phyloP scores from a whole-genome alignment of 129 eudicot species.

The Saposhnikovia divaricata region DNA sequence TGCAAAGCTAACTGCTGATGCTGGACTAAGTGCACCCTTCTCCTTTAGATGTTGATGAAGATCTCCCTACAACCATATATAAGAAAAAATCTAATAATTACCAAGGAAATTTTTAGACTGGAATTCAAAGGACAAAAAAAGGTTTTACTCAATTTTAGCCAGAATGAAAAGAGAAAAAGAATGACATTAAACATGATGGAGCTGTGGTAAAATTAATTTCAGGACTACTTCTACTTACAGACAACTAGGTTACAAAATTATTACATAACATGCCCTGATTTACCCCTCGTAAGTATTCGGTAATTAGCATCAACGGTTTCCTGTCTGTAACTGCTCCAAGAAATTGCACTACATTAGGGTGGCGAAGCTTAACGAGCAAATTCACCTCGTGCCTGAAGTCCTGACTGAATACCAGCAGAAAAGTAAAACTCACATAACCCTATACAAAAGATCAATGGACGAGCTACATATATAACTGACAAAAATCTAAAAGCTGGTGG shows the following conservation, averaged over 20 bases:
- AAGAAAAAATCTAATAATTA: background rate
- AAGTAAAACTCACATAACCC: conserved; percentile 4
- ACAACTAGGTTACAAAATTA: background rate
- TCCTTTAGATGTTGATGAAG: conserved; percentile 90
- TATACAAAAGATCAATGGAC: background rate
- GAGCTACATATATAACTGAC: background rate
- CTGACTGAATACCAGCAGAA: conserved; percentile 47
- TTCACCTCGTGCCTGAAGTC: conserved; percentile 98
- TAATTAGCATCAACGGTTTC: conserved; percentile 87
- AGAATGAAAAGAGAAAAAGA: too few species aligned
- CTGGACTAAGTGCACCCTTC: conserved; percentile 78
- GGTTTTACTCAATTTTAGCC: too few species aligned
- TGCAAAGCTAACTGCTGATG: conserved; percentile 80
- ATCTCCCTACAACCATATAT: conserved; percentile 47
- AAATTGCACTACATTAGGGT: conserved; percentile 28
- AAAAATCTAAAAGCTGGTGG: background rate
- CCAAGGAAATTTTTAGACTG: background rate
- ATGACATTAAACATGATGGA: background rate
- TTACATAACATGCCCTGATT: conserved; percentile 7
- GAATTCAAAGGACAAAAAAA: too few species aligned
- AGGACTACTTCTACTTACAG: background rate
- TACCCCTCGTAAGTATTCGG: conserved; percentile 94
- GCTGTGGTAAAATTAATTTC: background rate
- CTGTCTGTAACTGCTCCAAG: conserved; percentile 95
- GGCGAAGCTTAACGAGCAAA: conserved; percentile 96